phyloP scores from a whole-genome alignment of 2,329 filamentous ascomycete species.

The Didymella exigua region DNA sequence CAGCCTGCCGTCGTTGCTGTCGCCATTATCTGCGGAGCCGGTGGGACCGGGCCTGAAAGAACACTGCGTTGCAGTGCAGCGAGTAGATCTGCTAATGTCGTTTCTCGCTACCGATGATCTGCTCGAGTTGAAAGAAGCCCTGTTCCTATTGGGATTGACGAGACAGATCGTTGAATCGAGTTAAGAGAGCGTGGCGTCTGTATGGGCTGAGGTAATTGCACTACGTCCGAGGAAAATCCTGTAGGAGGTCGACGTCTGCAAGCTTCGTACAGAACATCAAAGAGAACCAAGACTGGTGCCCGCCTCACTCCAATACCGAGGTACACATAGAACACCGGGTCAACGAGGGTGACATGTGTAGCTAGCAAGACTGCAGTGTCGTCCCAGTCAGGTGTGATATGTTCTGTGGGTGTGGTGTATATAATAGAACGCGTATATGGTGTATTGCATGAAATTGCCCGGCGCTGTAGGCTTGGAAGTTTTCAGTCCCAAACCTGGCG shows the following conservation, averaged over 20 bases:
- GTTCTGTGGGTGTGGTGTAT: background rate
- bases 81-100: background rate
- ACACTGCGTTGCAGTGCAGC: background rate
- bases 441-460: background rate
- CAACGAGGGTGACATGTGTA: background rate
- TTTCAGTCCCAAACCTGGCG: constrained; percentile 49
- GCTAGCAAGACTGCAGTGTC: background rate
- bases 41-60: background rate
- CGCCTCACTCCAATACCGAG: background rate
- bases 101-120: background rate
- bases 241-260: background rate
- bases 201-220: background rate
- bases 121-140: background rate
- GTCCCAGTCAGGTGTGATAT: background rate
- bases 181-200: background rate
- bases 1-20: background rate
- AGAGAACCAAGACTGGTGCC: background rate
- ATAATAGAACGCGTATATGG: background rate
- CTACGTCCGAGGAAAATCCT: background rate
- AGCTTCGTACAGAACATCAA: background rate
- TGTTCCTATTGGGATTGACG: background rate
- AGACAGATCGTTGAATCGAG: background rate
- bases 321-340: background rate
- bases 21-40: background rate
- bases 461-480: background rate